phyloP scores from a whole-genome alignment of 2,329 filamentous ascomycete species.

The Apiospora marii region DNA sequence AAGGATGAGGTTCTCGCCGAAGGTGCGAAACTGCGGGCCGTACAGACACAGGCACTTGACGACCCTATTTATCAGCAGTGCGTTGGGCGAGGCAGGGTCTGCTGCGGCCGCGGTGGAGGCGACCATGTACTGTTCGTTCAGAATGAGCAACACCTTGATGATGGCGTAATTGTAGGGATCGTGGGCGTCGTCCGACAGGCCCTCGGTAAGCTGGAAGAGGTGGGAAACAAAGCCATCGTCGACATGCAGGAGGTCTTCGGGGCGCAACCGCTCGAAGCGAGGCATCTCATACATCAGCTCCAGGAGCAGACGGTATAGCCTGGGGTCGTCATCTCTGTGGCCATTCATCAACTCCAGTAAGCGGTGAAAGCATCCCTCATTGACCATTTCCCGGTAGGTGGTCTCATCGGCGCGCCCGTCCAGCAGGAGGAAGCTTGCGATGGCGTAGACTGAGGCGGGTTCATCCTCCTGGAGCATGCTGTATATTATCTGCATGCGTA shows the following conservation, averaged over 20 bases:
- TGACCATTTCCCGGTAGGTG: conserved; percentile 87
- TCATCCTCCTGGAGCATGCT: conserved; percentile 92
- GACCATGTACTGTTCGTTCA: conserved; percentile 99
- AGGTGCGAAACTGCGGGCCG: conserved; percentile 86
- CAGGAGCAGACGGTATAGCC: conserved; percentile 81
- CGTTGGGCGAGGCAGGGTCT: conserved; percentile 49
- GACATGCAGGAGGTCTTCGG: conserved; percentile 78
- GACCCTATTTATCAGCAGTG: conserved; percentile 85
- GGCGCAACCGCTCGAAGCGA: conserved; percentile 81
- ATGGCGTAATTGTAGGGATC: conserved; percentile 97
- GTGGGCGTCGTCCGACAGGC: conserved; percentile 82
- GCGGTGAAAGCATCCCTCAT: conserved; percentile 82
- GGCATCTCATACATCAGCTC: conserved; percentile 97
- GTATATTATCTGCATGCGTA: conserved; percentile 91
- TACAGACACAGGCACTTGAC: conserved; percentile 88
- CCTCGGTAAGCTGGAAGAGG: conserved; percentile 87
- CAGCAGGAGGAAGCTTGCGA: conserved; percentile 83
- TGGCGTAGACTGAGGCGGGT: conserved; percentile 77
- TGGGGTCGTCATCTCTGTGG: conserved; percentile 69
- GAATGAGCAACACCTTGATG: conserved; percentile 90
- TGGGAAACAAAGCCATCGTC: conserved; percentile 84
- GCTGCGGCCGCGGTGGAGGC: conserved; percentile 62
- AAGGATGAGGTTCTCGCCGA: conserved; percentile 96
- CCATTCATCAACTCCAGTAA: conserved; percentile 82
- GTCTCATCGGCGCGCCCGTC: conserved; percentile 82